A percentile compares a stretch with the other conserved stretches of the same genome.
phyloP scores from a whole-genome alignment of 148 eudicot species.

The Mesembryanthemum crystallinum region DNA sequence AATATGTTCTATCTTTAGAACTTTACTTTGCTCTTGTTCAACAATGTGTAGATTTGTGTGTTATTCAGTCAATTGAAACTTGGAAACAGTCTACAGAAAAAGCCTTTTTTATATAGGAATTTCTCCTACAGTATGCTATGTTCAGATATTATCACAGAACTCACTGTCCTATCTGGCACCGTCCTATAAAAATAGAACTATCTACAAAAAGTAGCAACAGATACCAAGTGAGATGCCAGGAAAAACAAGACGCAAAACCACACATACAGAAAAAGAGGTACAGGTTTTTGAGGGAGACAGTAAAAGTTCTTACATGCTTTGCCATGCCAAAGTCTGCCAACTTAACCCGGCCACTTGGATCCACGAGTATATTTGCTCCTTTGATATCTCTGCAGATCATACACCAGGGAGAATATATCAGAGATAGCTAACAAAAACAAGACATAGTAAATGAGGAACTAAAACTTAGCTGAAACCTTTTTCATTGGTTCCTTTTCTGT shows the following conservation, averaged over 20 bases:
- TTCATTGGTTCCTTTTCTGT: neutral
- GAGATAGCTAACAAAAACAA: neutral
- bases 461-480: neutral
- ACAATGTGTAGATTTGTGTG: neutral
- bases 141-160: neutral
- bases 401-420: conserved; percentile 6
- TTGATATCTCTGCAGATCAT: conserved; percentile 58
- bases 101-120: neutral
- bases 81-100: neutral
- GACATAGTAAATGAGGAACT: neutral
- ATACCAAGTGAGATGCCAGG: neutral
- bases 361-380: conserved; percentile 76
- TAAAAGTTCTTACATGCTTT: conserved; percentile 45
- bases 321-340: conserved; percentile 85
- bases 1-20: neutral
- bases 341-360: conserved; percentile 57
- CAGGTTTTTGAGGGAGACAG: neutral
- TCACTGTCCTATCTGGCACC: neutral
- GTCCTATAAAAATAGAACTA: neutral
- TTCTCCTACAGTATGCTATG: neutral
- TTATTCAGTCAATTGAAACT: neutral
- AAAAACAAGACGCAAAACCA: neutral
- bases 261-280: neutral
- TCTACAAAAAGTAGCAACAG: neutral
- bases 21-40: neutral